Conservation (phyloP, 1,284 basidiomycete species). For the Tremellales sp. region DNA sequence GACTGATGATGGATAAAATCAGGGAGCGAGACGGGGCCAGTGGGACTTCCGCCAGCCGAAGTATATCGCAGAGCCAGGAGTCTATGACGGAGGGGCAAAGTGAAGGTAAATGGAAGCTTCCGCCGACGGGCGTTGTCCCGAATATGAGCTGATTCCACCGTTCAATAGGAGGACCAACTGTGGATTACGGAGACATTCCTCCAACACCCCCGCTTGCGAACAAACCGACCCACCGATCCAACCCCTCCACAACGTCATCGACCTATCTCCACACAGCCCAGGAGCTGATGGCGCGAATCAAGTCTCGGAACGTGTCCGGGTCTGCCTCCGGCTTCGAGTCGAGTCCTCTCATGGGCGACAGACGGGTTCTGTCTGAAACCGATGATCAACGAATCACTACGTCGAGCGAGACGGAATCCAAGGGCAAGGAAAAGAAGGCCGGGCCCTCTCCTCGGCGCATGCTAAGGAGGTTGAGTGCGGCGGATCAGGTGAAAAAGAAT, state of each 20-base stretch:
- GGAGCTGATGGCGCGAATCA: constrained; percentile 76
- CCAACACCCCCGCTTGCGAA: constrained; percentile 17
- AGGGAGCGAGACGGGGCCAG: constrained; percentile 35
- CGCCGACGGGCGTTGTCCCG: no score
- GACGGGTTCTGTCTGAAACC: constrained; percentile 35
- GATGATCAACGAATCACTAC: constrained; percentile 24
- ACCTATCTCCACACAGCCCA: constrained; percentile 70
- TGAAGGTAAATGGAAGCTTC: constrained; percentile 8
- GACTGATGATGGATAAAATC: constrained; percentile 42
- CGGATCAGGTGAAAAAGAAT: constrained; percentile 46
- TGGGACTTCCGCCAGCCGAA: constrained; percentile 30
- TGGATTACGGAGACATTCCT: constrained; percentile 25
- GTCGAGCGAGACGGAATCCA: constrained; percentile 5
- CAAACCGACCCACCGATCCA: constrained; percentile 30
- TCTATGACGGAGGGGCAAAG: neutral
- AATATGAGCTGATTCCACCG: neutral
- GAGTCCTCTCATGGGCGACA: constrained; percentile 54
- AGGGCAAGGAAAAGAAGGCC: constrained; percentile 15
- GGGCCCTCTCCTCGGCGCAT: constrained; percentile 38
- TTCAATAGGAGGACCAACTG: constrained; percentile 17
- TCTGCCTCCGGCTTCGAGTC: constrained; percentile 27
- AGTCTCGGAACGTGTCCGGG: constrained; percentile 48
- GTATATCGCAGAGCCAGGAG: constrained; percentile 13
- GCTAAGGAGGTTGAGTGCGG: constrained; percentile 39
- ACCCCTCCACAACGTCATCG: constrained; percentile 44